These are phyloP conservation scores for Ocimum tenuiflorum DNA, from an alignment of 257 asterid genomes.

Conservation along the genomic window DNA sequence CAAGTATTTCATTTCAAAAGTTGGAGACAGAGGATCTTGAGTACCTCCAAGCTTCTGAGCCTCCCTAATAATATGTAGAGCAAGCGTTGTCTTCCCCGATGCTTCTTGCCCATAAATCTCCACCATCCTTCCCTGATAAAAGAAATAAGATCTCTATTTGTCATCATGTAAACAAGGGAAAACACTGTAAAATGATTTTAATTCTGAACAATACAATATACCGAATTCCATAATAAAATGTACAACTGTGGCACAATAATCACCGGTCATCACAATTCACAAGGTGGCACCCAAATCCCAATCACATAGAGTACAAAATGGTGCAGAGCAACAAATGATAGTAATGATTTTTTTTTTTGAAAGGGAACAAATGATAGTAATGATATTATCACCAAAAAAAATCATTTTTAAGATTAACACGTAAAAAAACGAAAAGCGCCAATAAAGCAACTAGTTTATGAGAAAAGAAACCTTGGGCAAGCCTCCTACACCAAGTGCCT, in stretches of 20 bases:
- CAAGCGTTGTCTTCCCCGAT: constrained; percentile 96
- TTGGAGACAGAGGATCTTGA: constrained; percentile 2
- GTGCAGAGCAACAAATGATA: too few relatives aligned
- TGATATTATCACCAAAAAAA: neutral
- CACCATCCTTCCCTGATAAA: constrained; percentile 76
- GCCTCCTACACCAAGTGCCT: constrained; percentile 93
- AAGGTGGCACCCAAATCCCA: too few relatives aligned
- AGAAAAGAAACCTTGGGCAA: constrained; percentile 67
- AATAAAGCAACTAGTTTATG: neutral
- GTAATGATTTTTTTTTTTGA: too few relatives aligned
- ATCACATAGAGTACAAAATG: too few relatives aligned
- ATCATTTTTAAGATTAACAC: neutral
- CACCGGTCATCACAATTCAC: neutral
- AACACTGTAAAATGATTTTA: neutral
- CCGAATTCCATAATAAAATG: neutral
- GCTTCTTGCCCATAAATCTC: constrained; percentile 95
- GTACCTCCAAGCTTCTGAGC: constrained; percentile 98
- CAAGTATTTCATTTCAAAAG: neutral
- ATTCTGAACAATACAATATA: neutral
- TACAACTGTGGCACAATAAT: neutral
- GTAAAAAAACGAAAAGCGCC: neutral
- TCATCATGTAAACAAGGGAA: neutral
- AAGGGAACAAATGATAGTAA: neutral
- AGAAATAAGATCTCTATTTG: constrained; percentile 19
- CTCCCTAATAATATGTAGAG: constrained; percentile 82